phyloP scores from a whole-genome alignment of 2,329 filamentous ascomycete species.

The Colletotrichum kahawae region DNA sequence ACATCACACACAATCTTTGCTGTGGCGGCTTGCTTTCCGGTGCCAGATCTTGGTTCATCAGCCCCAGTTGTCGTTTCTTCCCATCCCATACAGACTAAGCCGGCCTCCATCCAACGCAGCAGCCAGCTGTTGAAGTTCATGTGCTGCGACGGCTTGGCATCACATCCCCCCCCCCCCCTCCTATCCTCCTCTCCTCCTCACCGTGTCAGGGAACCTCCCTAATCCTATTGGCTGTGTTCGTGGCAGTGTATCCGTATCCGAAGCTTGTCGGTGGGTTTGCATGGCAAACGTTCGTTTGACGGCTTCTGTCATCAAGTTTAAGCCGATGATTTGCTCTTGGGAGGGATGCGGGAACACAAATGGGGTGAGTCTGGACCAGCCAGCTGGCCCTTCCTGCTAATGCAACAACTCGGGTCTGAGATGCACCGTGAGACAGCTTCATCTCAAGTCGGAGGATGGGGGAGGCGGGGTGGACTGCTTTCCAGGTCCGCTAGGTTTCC shows the following conservation, averaged over 20 bases:
- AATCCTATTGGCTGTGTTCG: background rate
- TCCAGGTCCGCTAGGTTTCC: conserved; percentile 12
- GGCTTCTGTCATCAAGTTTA: conserved; percentile 15
- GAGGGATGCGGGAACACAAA: background rate
- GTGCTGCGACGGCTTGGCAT: conserved; percentile 12
- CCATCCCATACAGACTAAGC: background rate
- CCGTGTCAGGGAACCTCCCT: background rate
- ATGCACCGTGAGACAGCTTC: conserved; percentile 21
- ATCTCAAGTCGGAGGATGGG: conserved; percentile 16
- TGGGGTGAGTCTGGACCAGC: background rate
- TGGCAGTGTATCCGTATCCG: background rate
- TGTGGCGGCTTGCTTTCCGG: background rate
- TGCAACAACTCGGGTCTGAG: conserved; percentile 21
- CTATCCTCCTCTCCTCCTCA: background rate
- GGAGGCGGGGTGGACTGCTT: background rate
- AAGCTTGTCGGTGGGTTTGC: conserved; percentile 4
- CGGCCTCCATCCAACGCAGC: background rate
- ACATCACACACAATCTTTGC: background rate
- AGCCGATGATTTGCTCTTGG: conserved; percentile 4
- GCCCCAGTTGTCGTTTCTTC: background rate
- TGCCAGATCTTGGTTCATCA: background rate
- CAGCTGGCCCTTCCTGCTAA: background rate
- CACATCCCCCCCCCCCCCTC: background rate
- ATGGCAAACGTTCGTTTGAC: conserved; percentile 9
- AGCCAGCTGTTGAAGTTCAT: background rate